These are phyloP conservation scores for Benincasa hispida DNA, from an alignment of 306 rosid species.

Conservation along the genomic window DNA sequence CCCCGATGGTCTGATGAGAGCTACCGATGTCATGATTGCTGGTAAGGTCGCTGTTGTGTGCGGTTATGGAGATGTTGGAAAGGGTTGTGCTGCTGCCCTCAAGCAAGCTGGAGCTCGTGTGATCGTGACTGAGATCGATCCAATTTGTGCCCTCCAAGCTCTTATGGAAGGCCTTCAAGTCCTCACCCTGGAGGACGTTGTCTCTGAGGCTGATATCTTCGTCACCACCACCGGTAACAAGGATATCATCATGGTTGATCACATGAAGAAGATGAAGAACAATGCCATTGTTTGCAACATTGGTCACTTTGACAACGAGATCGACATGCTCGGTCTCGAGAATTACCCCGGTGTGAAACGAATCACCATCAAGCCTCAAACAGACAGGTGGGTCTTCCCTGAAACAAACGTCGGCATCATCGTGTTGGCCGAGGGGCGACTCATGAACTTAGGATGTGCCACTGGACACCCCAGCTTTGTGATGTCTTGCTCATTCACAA, in stretches of 20 bases:
- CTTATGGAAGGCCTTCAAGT: constrained; percentile 57
- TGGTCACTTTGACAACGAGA: constrained; percentile 97
- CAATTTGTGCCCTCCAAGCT: constrained; percentile 78
- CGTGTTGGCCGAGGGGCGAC: constrained; percentile 87
- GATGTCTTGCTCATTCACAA: constrained; percentile 98
- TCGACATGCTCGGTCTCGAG: constrained; percentile 78
- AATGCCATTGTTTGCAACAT: constrained; percentile 96
- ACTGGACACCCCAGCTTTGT: constrained; percentile 99
- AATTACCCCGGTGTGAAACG: constrained; percentile 79
- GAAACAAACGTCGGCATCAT: constrained; percentile 59
- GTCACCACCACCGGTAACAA: constrained; percentile 98
- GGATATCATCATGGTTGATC: constrained; percentile 72
- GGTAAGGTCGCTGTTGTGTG: constrained; percentile 52
- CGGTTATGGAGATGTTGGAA: constrained; percentile 71
- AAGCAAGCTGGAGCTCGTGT: constrained; percentile 76
- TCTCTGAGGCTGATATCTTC: constrained; percentile 70
- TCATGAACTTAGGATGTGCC: constrained; percentile 99
- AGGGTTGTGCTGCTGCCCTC: constrained; percentile 70
- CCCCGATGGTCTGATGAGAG: constrained; percentile 69
- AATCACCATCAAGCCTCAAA: constrained; percentile 87
- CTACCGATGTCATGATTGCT: constrained; percentile 76
- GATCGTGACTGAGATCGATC: constrained; percentile 65
- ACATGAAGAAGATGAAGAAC: constrained; percentile 98
- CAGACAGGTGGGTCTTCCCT: constrained; percentile 95
- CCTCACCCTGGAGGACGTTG: constrained; percentile 34